Conservation (phyloP, 192 early-diverging fungal species). For the Phycomyces blakesleeanus region DNA sequence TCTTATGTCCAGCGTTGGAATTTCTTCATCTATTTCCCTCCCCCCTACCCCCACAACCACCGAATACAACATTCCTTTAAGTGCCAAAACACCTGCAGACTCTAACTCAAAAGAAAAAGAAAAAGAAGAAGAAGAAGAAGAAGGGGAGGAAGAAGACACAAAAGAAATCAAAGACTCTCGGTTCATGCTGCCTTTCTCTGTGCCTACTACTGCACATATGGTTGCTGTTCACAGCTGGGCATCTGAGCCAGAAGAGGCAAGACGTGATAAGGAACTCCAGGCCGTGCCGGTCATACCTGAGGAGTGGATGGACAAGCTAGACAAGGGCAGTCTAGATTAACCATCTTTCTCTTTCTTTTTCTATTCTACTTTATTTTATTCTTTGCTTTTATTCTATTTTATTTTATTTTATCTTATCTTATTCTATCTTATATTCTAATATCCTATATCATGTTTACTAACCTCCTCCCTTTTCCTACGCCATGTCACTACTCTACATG, state of each 20-base stretch:
- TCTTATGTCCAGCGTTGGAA: conserved; percentile 12
- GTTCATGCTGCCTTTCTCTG: conserved; percentile 59
- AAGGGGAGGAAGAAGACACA: conserved; percentile 24
- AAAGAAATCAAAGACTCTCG: conserved; percentile 44
- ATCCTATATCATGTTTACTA: not conserved
- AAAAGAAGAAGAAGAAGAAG: conserved; percentile 22
- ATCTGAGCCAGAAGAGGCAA: not conserved
- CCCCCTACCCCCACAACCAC: not conserved
- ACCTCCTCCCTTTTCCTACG: not conserved
- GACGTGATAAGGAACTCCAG: not conserved
- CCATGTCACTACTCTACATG: not conserved
- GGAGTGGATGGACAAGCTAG: conserved; percentile 31
- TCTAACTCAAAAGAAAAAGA: conserved; percentile 10
- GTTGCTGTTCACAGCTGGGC: not conserved
- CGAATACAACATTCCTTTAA: not conserved
- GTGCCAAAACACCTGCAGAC: not conserved
- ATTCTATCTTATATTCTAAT: not conserved
- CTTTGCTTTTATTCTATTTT: not conserved
- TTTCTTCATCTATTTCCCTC: not conserved
- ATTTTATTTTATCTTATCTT: not conserved
- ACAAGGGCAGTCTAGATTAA: conserved; percentile 10
- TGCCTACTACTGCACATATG: conserved; percentile 51
- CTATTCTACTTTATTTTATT: not conserved
- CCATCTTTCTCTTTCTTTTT: not conserved
- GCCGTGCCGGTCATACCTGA: conserved; percentile 28